Evolutionary conservation across 73 alveolate genomes (phyloP).

Genomic region (Tetrahymena malaccensis): DNA sequence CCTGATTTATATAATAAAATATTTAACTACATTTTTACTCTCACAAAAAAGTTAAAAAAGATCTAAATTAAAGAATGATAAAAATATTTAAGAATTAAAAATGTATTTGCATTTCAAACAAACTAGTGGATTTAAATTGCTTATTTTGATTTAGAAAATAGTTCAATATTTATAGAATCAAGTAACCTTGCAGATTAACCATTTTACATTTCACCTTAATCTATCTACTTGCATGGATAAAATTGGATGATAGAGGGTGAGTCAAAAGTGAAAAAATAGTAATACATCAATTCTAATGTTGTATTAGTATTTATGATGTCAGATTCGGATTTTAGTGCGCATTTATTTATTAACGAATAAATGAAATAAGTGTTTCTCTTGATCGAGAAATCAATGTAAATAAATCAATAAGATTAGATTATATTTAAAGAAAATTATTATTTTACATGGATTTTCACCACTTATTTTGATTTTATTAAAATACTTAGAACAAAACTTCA

Average conservation of each 20-base stretch:
- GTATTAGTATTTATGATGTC: not conserved
- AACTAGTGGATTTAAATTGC: not conserved
- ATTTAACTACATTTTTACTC: not conserved
- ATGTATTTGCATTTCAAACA: not conserved
- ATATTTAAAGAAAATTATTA: not conserved
- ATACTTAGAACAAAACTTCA: not conserved
- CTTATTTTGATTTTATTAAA: not conserved
- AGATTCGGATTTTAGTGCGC: not conserved
- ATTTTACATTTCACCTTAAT: not conserved
- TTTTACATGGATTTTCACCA: not conserved
- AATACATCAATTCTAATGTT: not conserved
- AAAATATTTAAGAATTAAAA: no score
- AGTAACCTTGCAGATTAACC: not conserved
- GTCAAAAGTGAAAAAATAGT: not conserved
- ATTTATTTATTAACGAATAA: no score
- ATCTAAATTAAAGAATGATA: not conserved
- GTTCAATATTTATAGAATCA: not conserved
- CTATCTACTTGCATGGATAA: not conserved
- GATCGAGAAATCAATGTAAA: not conserved
- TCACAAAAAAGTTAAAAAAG: not conserved
- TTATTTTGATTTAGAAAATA: no score
- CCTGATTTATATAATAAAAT: not conserved
- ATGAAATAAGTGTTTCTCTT: no score
- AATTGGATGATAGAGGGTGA: not conserved
- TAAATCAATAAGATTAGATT: not conserved